Evolutionary conservation across 2,329 filamentous ascomycete species (phyloP).

Genomic region (Nannizzia gypsea): DNA sequence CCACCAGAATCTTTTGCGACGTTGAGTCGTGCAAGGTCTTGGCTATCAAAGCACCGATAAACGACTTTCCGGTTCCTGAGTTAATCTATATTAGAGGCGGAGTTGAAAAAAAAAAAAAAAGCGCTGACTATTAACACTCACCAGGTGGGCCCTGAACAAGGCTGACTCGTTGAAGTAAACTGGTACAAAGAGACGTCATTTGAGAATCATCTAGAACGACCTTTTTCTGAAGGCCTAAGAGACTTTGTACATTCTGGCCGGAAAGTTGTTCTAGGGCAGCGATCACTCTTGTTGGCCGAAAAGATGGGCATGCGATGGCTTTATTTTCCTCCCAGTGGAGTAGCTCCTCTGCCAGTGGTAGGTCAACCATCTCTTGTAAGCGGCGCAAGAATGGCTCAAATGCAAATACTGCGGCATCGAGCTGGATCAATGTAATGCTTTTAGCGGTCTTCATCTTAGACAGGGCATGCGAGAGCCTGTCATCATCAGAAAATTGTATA

Average conservation of each 20-base stretch:
- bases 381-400: constrained; percentile 53
- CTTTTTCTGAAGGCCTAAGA: constrained; percentile 3
- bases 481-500: constrained; percentile 24
- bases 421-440: constrained; percentile 40
- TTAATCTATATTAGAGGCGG: background rate
- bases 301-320: constrained; percentile 4
- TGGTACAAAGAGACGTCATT: constrained; percentile 41
- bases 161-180: constrained; percentile 41
- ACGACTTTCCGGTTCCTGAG: constrained; percentile 65
- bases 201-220: constrained; percentile 42
- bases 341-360: constrained; percentile 45
- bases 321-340: constrained; percentile 26
- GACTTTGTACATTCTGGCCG: constrained; percentile 3
- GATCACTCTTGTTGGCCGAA: background rate
- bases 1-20: constrained; percentile 45
- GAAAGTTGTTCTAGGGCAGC: background rate
- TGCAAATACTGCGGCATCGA: constrained; percentile 55
- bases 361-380: constrained; percentile 43
- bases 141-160: constrained; percentile 60
- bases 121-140: constrained; percentile 23
- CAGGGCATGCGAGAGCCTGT: constrained; percentile 44
- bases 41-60: constrained; percentile 54
- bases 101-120: constrained; percentile 25
- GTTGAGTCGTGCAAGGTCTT: constrained; percentile 44
- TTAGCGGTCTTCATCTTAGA: constrained; percentile 25